Percentiles rank a stretch among this genome's conserved stretches.
phyloP scores from a whole-genome alignment of 2,329 filamentous ascomycete species.

The Thielaviopsis euricoi region DNA sequence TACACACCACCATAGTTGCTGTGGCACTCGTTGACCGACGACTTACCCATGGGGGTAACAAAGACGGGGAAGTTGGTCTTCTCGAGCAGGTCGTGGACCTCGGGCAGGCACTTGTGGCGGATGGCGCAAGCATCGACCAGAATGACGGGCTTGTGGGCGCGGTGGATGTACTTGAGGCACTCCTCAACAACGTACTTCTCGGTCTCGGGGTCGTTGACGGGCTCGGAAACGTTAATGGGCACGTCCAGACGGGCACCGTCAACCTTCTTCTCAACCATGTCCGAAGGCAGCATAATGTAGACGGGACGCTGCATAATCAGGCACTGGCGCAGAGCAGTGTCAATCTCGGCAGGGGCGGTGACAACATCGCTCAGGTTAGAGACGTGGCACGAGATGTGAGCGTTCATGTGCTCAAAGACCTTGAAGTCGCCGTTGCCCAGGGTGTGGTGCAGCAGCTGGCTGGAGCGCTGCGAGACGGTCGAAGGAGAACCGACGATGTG shows the following conservation, averaged over 20 bases:
- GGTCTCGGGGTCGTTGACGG: slow-evolving; percentile 48
- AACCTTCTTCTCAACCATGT: slow-evolving; percentile 62
- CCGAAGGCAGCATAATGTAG: slow-evolving; percentile 69
- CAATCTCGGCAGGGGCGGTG: slow-evolving; percentile 59
- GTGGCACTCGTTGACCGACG: slow-evolving; percentile 61
- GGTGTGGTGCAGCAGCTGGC: slow-evolving; percentile 46
- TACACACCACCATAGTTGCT: slow-evolving; percentile 73
- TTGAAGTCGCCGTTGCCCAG: slow-evolving; percentile 67
- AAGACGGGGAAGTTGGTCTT: slow-evolving; percentile 66
- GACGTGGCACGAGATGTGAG: slow-evolving; percentile 52
- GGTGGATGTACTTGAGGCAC: slow-evolving; percentile 54
- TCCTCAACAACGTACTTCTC: slow-evolving; percentile 75
- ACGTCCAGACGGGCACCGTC: slow-evolving; percentile 56
- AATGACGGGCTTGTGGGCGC: slow-evolving; percentile 59
- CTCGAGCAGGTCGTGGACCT: slow-evolving; percentile 55
- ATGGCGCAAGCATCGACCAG: slow-evolving; percentile 73
- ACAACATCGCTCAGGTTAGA: slow-evolving; percentile 53
- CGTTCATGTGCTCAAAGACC: slow-evolving; percentile 66
- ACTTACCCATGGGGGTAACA: slow-evolving; percentile 82
- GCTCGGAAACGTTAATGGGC: slow-evolving; percentile 49
- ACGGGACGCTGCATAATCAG: slow-evolving; percentile 60
- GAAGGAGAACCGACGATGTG: slow-evolving; percentile 46
- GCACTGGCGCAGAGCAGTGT: slow-evolving; percentile 60
- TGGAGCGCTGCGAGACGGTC: slow-evolving; percentile 29
- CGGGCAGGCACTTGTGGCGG: slow-evolving; percentile 54